Conservation (phyloP, 176 grass and related monocot genomes). For the Panicum miliaceum region DNA sequence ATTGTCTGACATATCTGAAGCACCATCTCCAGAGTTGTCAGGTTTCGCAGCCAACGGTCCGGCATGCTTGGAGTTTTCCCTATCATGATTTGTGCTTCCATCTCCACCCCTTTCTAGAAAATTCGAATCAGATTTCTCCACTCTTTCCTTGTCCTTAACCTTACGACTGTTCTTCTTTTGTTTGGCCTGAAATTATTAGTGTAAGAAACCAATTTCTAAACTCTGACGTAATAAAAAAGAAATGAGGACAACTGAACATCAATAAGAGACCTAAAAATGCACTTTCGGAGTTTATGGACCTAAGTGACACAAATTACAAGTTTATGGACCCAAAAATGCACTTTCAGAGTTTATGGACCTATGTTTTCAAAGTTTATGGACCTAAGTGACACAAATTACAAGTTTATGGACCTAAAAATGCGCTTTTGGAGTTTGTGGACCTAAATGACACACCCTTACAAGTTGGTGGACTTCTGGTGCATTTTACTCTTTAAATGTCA, state of each 20-base stretch:
- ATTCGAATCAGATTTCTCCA: slow-evolving; percentile 55
- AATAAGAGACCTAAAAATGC: too few relatives aligned
- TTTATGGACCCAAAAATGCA: too few relatives aligned
- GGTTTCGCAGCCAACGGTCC: slow-evolving; percentile 46
- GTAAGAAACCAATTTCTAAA: slow-evolving; percentile 15
- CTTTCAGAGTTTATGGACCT: too few relatives aligned
- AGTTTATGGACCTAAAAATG: too few relatives aligned
- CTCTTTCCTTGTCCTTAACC: slow-evolving; percentile 74
- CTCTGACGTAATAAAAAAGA: background rate
- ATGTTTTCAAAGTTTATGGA: too few relatives aligned
- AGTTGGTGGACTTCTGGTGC: too few relatives aligned
- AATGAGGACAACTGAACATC: background rate
- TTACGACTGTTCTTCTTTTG: slow-evolving; percentile 84
- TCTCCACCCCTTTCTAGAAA: slow-evolving; percentile 52
- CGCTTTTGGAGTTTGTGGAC: too few relatives aligned
- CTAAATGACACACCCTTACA: too few relatives aligned
- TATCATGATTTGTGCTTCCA: slow-evolving; percentile 55
- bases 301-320: too few relatives aligned
- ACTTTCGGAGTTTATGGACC: too few relatives aligned
- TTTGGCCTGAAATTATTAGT: slow-evolving; percentile 59
- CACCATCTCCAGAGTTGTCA: slow-evolving; percentile 58
- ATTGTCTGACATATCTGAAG: slow-evolving; percentile 62
- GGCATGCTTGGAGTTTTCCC: slow-evolving; percentile 53
- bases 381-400: too few relatives aligned
- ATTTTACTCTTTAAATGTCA: slow-evolving; percentile 7